Base-by-base conservation (phyloP, 345 rosid species). In the Microthlaspi erraticum region DNA sequence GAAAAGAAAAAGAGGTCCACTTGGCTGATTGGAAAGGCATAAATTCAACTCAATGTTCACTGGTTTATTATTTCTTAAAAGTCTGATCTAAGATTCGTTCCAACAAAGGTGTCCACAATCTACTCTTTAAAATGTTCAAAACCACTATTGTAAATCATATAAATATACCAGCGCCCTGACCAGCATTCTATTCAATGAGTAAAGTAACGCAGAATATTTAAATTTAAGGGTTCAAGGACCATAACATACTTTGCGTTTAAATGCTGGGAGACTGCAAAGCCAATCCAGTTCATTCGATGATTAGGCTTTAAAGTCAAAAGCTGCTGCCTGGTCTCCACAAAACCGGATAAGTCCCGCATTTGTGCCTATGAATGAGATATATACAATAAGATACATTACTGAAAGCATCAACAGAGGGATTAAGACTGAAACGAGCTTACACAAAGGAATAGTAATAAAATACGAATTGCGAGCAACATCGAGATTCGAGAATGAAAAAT, bases 211-310 rank as follows among this genome's bases (percentile, higher is more conserved):
- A 41, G 13, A 16, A 33, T 65, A 56, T 29, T 36, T n/a, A n/a
- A n/a, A n/a, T n/a, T n/a, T 3, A 37, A 58, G 56, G 71, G 57
- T 50, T 51, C 64, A 77, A 60, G 77, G 65, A 68, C 44, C 51
- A 61, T 65, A 74, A 19, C 83, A 57, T 86, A 95, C 99, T 95
- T 85, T 18, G 86, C 74, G 76, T 92, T 86, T 68, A 95, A 79
- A 84, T 95, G 98, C 61, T 95, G 96, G 72, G 99, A 84, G 77
- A 95, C 99, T 26, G 97, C 92, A 87, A 95, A 95, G 53, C 99
- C 99, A 74, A 95, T 95, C 99, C 99, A 95, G 72, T 95, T 95
- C 98, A 92, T 88, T 64, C 98, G 97, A 63, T 90, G 99, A 82
- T 92, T 95, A 68, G 99, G 97, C 75, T 95, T 95, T 77, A 95